Evolutionary conservation across 495 filamentous ascomycete genomes (phyloP).

Genomic region (Aspergillus leporis): DNA sequence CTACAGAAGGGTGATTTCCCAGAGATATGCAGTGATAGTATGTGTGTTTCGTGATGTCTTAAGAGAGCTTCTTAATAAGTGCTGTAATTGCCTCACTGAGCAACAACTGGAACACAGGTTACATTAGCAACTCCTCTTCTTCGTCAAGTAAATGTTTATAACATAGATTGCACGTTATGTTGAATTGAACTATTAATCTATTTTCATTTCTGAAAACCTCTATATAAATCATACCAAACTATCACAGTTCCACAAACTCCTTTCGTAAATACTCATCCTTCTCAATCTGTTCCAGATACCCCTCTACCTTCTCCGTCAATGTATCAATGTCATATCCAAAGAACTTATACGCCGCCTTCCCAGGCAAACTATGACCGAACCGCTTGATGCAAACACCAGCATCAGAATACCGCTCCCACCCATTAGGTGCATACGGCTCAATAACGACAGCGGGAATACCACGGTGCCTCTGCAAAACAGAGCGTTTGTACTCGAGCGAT

Average conservation of each 20-base stretch:
- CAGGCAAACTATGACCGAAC: constrained; percentile 53
- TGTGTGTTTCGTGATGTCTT: no score
- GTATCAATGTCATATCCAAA: constrained; percentile 52
- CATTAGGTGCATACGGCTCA: constrained; percentile 55
- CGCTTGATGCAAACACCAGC: constrained; percentile 47
- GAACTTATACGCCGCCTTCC: constrained; percentile 51
- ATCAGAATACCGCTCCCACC: constrained; percentile 62
- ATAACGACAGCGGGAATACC: constrained; percentile 51
- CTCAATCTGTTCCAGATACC: constrained; percentile 42
- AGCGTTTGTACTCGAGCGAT: constrained; percentile 46
- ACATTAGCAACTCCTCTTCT: no score
- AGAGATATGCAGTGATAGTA: no score
- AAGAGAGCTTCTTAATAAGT: no score
- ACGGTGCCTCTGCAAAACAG: constrained; percentile 34
- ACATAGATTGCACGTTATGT: no score
- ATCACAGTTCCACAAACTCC: constrained; percentile 44
- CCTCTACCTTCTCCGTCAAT: constrained; percentile 44
- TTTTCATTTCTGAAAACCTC: neutral
- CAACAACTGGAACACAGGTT: no score
- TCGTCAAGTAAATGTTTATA: no score
- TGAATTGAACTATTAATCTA: neutral
- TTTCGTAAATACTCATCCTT: constrained; percentile 29
- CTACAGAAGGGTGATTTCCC: no score
- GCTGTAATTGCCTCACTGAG: no score
- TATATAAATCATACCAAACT: neutral